Percentiles rank a stretch among this genome's conserved stretches.
These are phyloP conservation scores for Candolleomyces eurysporus DNA, from an alignment of 768 basidiomycete genomes.

Conservation along the genomic window DNA sequence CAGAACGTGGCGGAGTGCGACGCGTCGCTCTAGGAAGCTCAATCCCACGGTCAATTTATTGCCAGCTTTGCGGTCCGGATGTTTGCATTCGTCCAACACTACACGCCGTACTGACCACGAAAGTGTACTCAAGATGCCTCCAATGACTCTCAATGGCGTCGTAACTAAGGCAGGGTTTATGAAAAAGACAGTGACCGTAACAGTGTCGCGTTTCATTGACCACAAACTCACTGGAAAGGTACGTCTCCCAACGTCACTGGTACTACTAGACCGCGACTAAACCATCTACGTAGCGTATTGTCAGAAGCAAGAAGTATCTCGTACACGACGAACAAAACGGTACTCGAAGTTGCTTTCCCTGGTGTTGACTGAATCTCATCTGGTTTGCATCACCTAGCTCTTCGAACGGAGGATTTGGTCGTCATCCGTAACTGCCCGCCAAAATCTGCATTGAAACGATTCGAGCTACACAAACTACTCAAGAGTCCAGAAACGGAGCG, in stretches of 20 bases:
- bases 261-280: background rate
- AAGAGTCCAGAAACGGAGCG: constrained; percentile 68
- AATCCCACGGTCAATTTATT: background rate
- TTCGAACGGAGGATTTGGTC: constrained; percentile 69
- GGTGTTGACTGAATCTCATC: background rate
- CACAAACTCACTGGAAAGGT: constrained; percentile 81
- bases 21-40: background rate
- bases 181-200: constrained; percentile 83
- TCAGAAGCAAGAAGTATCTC: constrained; percentile 75
- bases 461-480: constrained; percentile 64
- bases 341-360: constrained; percentile 20
- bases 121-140: constrained; percentile 54
- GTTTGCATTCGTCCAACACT: background rate
- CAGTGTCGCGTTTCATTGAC: constrained; percentile 70
- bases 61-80: background rate
- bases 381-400: constrained; percentile 34
- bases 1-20: too few species aligned
- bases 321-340: constrained; percentile 73
- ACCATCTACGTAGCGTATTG: constrained; percentile 52
- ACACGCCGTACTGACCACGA: background rate
- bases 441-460: constrained; percentile 75
- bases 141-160: constrained; percentile 69
- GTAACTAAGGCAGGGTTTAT: constrained; percentile 83
- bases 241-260: constrained; percentile 15
- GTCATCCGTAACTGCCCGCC: constrained; percentile 81